Base-by-base conservation (phyloP, 2,329 filamentous ascomycete species). In the Dendryphion nanum region DNA sequence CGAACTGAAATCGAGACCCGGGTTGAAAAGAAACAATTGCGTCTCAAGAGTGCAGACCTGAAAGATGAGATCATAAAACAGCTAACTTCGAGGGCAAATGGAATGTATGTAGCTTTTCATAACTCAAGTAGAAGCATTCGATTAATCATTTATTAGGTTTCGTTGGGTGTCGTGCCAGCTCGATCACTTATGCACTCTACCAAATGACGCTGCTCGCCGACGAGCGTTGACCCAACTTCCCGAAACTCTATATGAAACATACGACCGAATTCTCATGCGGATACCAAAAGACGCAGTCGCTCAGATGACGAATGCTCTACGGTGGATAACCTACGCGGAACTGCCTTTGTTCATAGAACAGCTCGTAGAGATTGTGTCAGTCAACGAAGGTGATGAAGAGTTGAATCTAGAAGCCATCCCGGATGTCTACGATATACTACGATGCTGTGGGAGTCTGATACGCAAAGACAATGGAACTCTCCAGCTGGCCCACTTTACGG, bases 111-210 rank as follows among this genome's bases (percentile, higher is more conserved):
- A n/a, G n/a, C n/a, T 42, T 21, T 26, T 30, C 18, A 18, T 28
- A 26, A 10, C 24, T 8, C 6, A 10, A 8, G 8, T 30, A n/a
- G 13, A 8, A 12, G 5, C 18, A 6, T 31, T 17, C 13, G 18
- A 18, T 18, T 14, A 29, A 32, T 8, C n/a, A n/a, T 12, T 35
- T 13, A 10, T 16, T 23, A 45, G 42, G 53, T 53, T 48, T 30
- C 57, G 56, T 16, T 61, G 55, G 59, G 55, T 57, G 6, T 20
- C 57, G 21, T 63, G 55, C 35, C 58, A 61, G 19, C 44, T 61
- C 19, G 59, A 63, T 35, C 51, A 53, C 29, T 37, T 61, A 1
- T 59, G 50, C 33, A 45, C 53, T n/a, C 41, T 50, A 10, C 35
- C 33, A 4, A 60, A 33, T 20, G 53, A 61, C 35, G 24, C 30